Evolutionary conservation across 805 yeast species (phyloP).

Genomic region (Lachancea waltii): DNA sequence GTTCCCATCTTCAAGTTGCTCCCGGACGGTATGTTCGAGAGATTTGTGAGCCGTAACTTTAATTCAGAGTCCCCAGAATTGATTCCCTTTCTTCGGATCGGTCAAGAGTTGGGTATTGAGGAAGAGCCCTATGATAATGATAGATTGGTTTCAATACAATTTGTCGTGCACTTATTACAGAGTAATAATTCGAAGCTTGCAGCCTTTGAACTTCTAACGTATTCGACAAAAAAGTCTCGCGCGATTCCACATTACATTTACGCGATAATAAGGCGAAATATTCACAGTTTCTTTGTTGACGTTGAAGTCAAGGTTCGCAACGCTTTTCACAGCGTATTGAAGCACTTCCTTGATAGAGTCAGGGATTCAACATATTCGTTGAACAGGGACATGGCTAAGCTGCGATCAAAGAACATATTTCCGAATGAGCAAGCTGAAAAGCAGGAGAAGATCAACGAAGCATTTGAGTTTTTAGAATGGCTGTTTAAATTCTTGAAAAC

Average conservation of each 20-base stretch:
- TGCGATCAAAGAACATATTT: constrained; percentile 34
- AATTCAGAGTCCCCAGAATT: constrained; percentile 32
- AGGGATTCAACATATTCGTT: constrained; percentile 62
- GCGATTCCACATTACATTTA: constrained; percentile 45
- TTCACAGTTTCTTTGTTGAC: constrained; percentile 55
- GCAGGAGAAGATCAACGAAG: constrained; percentile 27
- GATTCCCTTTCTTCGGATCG: constrained; percentile 54
- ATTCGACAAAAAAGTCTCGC: constrained; percentile 54
- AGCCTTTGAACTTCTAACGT: constrained; percentile 54
- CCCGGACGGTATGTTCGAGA: constrained; percentile 38
- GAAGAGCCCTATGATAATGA: constrained; percentile 43
- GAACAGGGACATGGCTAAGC: constrained; percentile 44
- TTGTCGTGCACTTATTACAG: constrained; percentile 38
- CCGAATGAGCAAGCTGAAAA: constrained; percentile 34
- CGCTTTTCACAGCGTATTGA: constrained; percentile 53
- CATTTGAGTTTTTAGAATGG: constrained; percentile 37
- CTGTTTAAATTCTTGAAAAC: constrained; percentile 33
- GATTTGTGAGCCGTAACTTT: constrained; percentile 27
- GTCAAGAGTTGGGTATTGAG: constrained; percentile 51
- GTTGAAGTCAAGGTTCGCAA: constrained; percentile 62
- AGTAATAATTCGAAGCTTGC: constrained; percentile 42
- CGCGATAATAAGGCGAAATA: constrained; percentile 37
- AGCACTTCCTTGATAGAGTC: constrained; percentile 56
- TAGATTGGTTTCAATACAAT: constrained; percentile 30
- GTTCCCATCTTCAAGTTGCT: constrained; percentile 51